Base-by-base conservation (phyloP, 2,329 filamentous ascomycete genomes). In the Scleromitrula shiraiana region DNA sequence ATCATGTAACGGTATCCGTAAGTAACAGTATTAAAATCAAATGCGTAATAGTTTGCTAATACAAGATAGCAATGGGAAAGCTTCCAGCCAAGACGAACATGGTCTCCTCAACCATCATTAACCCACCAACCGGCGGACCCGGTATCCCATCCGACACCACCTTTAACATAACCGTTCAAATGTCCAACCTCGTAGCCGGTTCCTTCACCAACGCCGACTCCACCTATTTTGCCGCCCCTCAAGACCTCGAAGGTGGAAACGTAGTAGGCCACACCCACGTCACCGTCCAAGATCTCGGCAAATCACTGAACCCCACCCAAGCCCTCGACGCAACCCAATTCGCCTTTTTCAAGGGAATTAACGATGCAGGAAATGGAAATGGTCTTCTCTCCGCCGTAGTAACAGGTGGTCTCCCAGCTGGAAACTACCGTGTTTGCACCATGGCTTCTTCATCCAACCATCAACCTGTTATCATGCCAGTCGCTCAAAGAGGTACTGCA, bases 1-100 rank as follows among this genome's bases (percentile, higher is more conserved):
- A 15, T 83, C 79, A 29, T 83, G 80, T 68, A 83, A 83, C 24
- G 58, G 58, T 26, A 58, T 61, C 40, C 40, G 58, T 60, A 52
- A 53, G 58, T 57, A 14, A n/a, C 15, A 9, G 3, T 14, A 6
- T 26, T 4, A 10, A 64, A 61, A 0, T 8, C 30, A 12, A 63
- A 56, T 5, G 63, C 62, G 1, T 41, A 44, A 53, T 30, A 51
- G 50, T n/a, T n/a, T 1, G 20, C 5, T 35, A 12, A 35, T 8
- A 7, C 7, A 12, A 9, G 2, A 3, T 30, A 62, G 60, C 56
- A 6, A 64, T 64, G 62, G 62, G 62, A 35, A 54, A 64, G 35
- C 63, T 64, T 36, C 60, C 59, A 2, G 59, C 61, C 6, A 62
- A 59, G 10, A 33, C 41, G 26, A 56, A 59, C 46, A 64, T 64